These are phyloP conservation scores for Cladorrhinum sp. DNA, from an alignment of 2,329 filamentous ascomycete genomes.

Conservation along the genomic window DNA sequence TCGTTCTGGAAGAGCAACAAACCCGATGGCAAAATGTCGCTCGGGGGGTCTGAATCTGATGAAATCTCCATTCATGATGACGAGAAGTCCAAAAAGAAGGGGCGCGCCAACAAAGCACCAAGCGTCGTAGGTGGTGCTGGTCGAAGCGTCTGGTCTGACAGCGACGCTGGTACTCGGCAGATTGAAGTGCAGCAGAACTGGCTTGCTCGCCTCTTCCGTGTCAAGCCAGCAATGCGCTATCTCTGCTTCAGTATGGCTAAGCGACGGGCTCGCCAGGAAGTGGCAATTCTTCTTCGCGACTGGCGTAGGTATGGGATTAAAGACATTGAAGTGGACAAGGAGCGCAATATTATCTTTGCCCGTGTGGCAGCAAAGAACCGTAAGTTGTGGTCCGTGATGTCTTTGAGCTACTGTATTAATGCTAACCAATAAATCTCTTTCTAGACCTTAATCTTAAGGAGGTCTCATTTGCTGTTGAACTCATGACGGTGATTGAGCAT, in stretches of 20 bases:
- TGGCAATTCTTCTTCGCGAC: slow-evolving; percentile 70
- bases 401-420: neutral
- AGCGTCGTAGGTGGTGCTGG: slow-evolving; percentile 17
- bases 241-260: slow-evolving; percentile 74
- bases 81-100: slow-evolving; percentile 25
- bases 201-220: slow-evolving; percentile 83
- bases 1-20: slow-evolving; percentile 54
- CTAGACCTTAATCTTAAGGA: slow-evolving; percentile 77
- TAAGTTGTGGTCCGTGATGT: slow-evolving; percentile 45
- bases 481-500: slow-evolving; percentile 87
- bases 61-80: slow-evolving; percentile 30
- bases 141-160: slow-evolving; percentile 34
- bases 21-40: slow-evolving; percentile 42
- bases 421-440: slow-evolving; percentile 16
- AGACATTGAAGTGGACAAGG: slow-evolving; percentile 75
- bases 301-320: slow-evolving; percentile 82
- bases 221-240: slow-evolving; percentile 76
- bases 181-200: slow-evolving; percentile 75
- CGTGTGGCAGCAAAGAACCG: slow-evolving; percentile 74
- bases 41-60: slow-evolving; percentile 39
- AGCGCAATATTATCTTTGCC: slow-evolving; percentile 75
- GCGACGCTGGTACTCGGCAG: slow-evolving; percentile 45
- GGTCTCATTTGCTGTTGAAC: slow-evolving; percentile 81
- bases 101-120: slow-evolving; percentile 24
- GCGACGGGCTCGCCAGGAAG: slow-evolving; percentile 71